Evolutionary conservation across 805 yeast genomes (phyloP), one percentile per base, ranked within the genome.

Genomic region (Myxozyma sirexii): DNA sequence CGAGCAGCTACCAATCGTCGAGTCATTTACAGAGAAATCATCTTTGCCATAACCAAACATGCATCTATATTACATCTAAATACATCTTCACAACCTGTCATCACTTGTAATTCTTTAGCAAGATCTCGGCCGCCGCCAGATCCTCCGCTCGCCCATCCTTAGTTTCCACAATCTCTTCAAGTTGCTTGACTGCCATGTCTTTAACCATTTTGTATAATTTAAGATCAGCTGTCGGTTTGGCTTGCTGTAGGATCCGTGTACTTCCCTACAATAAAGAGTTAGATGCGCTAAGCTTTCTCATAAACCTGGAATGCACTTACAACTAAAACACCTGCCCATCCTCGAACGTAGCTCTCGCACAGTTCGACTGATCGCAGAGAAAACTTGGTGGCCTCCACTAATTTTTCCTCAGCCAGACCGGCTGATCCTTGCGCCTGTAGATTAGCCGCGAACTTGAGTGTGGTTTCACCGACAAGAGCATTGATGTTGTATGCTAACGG

Each of bases 361-460:
- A 92, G 76, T 72, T 94, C 98, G 4, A 90, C 84, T 7, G 91
- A 75, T 65, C 96, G 81, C 55, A 86, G 74, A 64, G 82, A 87
- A 68, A 83, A 80, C 66, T 84, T 77, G 23, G 70, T 56, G 0
- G 78, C 69, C 29, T 65, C 71, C 5, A 41, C 43, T 21, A 71
- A 60, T 37, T 64, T 59, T 45, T 58, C 67, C 50, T 64, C 69
- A 1, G 70, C 64, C 2, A n/a, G 60, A 3, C 52, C 57, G 41
- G 62, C 48, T 12, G 68, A 67, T 13, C 62, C 60, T 2, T 53
- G 45, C 21, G 47, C 61, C 26, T 46, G 54, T 23, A 60, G 35
- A 17, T 46, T 42, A 3, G 63, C 43, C 24, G 69, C 68, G 52
- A 64, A 69, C 48, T 66, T 64, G 53, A 68, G 62, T 46, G 57